Percentiles rank a stretch among this genome's conserved stretches.
These are phyloP conservation scores for Eremothecium coryli DNA, from an alignment of 1,139 yeast genomes.

Conservation along the genomic window DNA sequence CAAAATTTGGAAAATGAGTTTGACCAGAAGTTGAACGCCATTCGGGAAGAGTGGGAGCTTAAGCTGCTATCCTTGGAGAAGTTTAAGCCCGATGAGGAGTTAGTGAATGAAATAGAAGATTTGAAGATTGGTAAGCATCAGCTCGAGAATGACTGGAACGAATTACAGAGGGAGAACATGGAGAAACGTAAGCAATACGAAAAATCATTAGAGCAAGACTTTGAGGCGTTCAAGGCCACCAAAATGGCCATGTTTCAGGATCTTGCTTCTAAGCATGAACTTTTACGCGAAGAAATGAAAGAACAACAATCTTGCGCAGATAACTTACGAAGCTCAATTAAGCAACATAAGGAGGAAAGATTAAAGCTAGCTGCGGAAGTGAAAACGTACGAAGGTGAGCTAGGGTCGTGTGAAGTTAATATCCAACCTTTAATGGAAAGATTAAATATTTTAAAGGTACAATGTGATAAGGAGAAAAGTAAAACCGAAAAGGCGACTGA, in stretches of 20 bases:
- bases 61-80: constrained; percentile 16
- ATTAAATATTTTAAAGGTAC: constrained; percentile 8
- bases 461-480: constrained; percentile 8
- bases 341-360: constrained; percentile 6
- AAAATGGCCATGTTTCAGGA: constrained; percentile 13
- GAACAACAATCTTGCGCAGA: constrained; percentile 1
- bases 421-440: constrained; percentile 12
- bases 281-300: constrained; percentile 3
- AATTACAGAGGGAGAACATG: constrained; percentile 12
- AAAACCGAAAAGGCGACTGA: constrained; percentile 13
- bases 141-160: constrained; percentile 10
- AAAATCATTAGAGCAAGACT: constrained; percentile 8
- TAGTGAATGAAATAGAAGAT: constrained; percentile 16
- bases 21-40: constrained; percentile 11
- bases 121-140: constrained; percentile 13
- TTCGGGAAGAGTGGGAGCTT: constrained; percentile 15
- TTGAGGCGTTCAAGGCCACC: constrained; percentile 13
- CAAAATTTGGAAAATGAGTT: constrained; percentile 18
- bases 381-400: constrained; percentile 6
- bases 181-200: constrained; percentile 10
- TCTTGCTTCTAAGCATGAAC: constrained; percentile 7
- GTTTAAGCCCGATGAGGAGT: constrained; percentile 17
- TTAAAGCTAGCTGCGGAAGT: constrained; percentile 10
- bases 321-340: constrained; percentile 3
- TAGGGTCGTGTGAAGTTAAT: constrained; percentile 10